Conservation (phyloP, 352 stramenopile genomes). For the Phytopythium boreale region DNA sequence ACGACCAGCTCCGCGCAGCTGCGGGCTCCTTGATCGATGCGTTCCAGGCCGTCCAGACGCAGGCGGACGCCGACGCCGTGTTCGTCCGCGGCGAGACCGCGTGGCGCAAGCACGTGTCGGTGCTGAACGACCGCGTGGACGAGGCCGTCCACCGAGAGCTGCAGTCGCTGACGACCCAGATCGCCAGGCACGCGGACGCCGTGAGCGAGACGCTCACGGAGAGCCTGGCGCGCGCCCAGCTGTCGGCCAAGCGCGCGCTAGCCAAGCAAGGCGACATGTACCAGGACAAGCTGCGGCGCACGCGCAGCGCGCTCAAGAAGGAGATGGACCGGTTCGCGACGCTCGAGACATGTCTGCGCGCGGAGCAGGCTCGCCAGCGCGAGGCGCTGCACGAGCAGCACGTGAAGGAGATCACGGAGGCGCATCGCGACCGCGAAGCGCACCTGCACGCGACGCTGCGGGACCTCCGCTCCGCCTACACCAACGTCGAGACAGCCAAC, state of each 20-base stretch:
- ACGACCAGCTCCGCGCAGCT: constrained; percentile 25
- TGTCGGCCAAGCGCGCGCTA: constrained; percentile 29
- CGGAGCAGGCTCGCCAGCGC: constrained; percentile 51
- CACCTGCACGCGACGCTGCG: constrained; percentile 43
- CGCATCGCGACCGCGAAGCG: constrained; percentile 39
- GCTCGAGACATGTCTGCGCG: constrained; percentile 60
- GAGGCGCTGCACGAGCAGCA: constrained; percentile 44
- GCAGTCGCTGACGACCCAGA: constrained; percentile 9
- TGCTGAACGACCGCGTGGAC: constrained; percentile 49
- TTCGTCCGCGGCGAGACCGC: constrained; percentile 59
- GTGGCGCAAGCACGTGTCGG: constrained; percentile 51
- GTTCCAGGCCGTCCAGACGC: constrained; percentile 35
- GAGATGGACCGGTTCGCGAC: constrained; percentile 58
- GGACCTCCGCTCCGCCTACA: constrained; percentile 47
- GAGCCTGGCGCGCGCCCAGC: constrained; percentile 33
- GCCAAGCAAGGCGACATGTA: constrained; percentile 42
- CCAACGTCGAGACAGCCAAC: constrained; percentile 48
- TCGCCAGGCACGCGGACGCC: constrained; percentile 30
- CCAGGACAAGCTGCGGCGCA: constrained; percentile 50
- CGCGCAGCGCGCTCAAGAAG: constrained; percentile 47
- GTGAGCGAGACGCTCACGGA: constrained; percentile 34
- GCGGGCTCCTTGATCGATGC: constrained; percentile 20
- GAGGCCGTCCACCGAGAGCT: constrained; percentile 29
- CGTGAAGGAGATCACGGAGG: constrained; percentile 34
- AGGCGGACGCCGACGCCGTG: constrained; percentile 53